Conservation (phyloP, 805 yeast species). For the Wickerhamomyces strasburgensis region DNA sequence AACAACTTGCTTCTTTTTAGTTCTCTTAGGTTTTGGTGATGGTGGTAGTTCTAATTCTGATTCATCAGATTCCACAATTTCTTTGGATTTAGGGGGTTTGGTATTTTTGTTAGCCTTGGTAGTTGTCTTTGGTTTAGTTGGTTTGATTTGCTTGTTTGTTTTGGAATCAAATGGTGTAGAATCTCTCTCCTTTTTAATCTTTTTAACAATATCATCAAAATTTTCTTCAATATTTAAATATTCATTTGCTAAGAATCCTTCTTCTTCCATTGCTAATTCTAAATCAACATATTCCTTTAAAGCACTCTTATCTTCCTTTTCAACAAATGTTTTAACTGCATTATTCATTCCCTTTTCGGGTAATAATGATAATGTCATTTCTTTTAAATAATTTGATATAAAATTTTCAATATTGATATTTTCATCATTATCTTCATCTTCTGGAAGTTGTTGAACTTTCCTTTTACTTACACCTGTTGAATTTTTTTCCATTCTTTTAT, state of each 20-base stretch:
- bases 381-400: slow-evolving; percentile 56
- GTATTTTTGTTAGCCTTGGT: neutral
- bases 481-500: slow-evolving; percentile 37
- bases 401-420: slow-evolving; percentile 54
- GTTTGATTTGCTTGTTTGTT: neutral
- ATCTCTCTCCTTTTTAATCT: slow-evolving; percentile 33
- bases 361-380: slow-evolving; percentile 61
- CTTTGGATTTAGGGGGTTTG: neutral
- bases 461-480: slow-evolving; percentile 7
- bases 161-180: slow-evolving; percentile 1
- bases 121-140: neutral
- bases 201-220: slow-evolving; percentile 40
- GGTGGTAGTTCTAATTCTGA: slow-evolving; percentile 1
- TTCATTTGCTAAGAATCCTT: slow-evolving; percentile 31
- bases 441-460: slow-evolving; percentile 1
- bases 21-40: slow-evolving; percentile 2
- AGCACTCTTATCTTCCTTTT: slow-evolving; percentile 76
- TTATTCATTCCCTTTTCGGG: slow-evolving; percentile 71
- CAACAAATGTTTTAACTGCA: slow-evolving; percentile 68
- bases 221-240: slow-evolving; percentile 35
- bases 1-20: neutral
- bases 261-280: slow-evolving; percentile 31
- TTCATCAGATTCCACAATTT: slow-evolving; percentile 4
- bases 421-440: slow-evolving; percentile 27
- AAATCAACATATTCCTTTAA: slow-evolving; percentile 56